These are phyloP conservation scores for Mycena citricolor DNA, from an alignment of 1,284 basidiomycete genomes.

Conservation along the genomic window DNA sequence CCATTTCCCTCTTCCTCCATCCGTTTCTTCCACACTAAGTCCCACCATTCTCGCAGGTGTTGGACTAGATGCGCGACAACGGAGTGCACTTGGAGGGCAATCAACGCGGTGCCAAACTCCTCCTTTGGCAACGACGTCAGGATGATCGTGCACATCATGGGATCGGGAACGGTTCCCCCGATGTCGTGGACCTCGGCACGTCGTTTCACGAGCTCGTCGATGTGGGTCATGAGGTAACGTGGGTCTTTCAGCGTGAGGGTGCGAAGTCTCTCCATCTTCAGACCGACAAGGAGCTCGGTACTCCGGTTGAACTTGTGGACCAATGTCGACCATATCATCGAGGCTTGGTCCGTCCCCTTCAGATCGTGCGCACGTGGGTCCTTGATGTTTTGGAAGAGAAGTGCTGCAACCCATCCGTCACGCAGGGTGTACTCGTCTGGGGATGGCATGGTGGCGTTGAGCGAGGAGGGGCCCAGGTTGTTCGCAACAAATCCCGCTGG, in stretches of 20 bases:
- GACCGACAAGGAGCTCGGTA: neutral
- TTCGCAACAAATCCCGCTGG: too few relatives aligned
- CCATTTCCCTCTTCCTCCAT: too few relatives aligned
- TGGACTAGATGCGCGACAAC: neutral
- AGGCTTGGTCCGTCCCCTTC: neutral
- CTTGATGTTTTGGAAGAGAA: constrained; percentile 13
- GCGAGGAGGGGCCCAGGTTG: too few relatives aligned
- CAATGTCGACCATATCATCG: neutral
- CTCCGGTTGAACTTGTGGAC: constrained; percentile 5
- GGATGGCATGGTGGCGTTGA: constrained; percentile 6
- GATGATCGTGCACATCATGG: constrained; percentile 2
- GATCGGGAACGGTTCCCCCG: constrained; percentile 2
- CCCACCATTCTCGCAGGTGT: neutral
- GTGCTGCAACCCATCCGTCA: constrained; percentile 1
- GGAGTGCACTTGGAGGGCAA: neutral
- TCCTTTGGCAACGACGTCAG: constrained; percentile 2
- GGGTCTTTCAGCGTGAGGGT: neutral
- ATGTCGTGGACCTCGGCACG: neutral
- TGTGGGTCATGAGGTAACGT: neutral
- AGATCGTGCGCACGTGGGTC: constrained; percentile 6
- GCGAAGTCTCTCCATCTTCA: neutral
- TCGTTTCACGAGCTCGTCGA: constrained; percentile 2
- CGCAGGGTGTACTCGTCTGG: constrained; percentile 10
- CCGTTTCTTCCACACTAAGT: constrained; percentile 5
- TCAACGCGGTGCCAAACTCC: constrained; percentile 4